phyloP scores from a whole-genome alignment of 1,284 basidiomycete species.

The Flammula alnicola region DNA sequence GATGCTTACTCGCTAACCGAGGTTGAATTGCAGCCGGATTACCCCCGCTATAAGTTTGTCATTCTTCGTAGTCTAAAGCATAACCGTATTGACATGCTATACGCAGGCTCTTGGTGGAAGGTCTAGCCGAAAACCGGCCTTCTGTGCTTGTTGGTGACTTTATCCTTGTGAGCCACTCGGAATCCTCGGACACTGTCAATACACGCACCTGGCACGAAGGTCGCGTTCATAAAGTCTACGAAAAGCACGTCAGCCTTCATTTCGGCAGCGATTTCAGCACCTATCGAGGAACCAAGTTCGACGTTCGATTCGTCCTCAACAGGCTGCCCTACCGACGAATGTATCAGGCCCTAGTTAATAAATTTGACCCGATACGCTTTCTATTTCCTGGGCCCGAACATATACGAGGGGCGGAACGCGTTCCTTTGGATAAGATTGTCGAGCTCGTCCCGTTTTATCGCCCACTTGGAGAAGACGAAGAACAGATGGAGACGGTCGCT shows the following conservation, averaged over 20 bases:
- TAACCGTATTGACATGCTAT: slow-evolving; percentile 4
- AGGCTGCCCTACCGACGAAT: slow-evolving; percentile 53
- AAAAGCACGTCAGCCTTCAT: slow-evolving; percentile 44
- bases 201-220: slow-evolving; percentile 51
- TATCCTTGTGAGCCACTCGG: slow-evolving; percentile 45
- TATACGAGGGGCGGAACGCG: slow-evolving; percentile 26
- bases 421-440: slow-evolving; percentile 29
- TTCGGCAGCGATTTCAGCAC: slow-evolving; percentile 49
- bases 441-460: slow-evolving; percentile 39
- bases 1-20: slow-evolving; percentile 45
- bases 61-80: not conserved
- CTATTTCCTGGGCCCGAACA: slow-evolving; percentile 48
- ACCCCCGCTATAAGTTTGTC: slow-evolving; percentile 45
- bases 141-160: slow-evolving; percentile 56
- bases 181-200: slow-evolving; percentile 27
- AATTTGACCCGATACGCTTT: slow-evolving; percentile 40
- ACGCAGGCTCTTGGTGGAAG: slow-evolving; percentile 49
- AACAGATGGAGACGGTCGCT: slow-evolving; percentile 51
- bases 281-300: slow-evolving; percentile 46
- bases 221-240: slow-evolving; percentile 48
- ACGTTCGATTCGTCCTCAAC: slow-evolving; percentile 55
- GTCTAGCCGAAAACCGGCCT: slow-evolving; percentile 53
- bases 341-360: slow-evolving; percentile 49
- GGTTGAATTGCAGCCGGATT: slow-evolving; percentile 37
- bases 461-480: slow-evolving; percentile 42